A percentile compares a stretch with the other conserved stretches of the same genome.
phyloP scores from a whole-genome alignment of 805 yeast species.

The Cyberlindnera bimundalis region DNA sequence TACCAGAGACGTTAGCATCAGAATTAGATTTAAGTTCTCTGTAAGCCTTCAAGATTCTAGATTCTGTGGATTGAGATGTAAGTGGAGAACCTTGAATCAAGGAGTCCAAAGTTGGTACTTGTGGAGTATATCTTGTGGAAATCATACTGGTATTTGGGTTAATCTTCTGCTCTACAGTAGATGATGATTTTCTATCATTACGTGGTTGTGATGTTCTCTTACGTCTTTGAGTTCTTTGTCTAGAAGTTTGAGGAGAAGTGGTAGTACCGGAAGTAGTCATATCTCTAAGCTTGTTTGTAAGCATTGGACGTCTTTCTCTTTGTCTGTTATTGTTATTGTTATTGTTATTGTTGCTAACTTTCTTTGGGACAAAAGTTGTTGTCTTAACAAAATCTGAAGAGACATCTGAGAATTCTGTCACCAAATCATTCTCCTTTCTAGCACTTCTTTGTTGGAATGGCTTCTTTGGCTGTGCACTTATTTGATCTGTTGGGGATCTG shows the following conservation, averaged over 20 bases:
- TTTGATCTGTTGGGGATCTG: background rate
- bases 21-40: slow-evolving; percentile 14
- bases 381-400: slow-evolving; percentile 1
- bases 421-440: background rate
- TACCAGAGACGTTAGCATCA: slow-evolving; percentile 16
- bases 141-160: slow-evolving; percentile 23
- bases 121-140: slow-evolving; percentile 19
- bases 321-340: slow-evolving; percentile 1
- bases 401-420: slow-evolving; percentile 4
- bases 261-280: slow-evolving; percentile 5
- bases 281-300: slow-evolving; percentile 11
- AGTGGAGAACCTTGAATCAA: slow-evolving; percentile 16
- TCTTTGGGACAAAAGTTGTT: too few relatives aligned
- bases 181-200: background rate
- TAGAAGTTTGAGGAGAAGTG: slow-evolving; percentile 4
- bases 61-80: slow-evolving; percentile 21
- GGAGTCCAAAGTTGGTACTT: slow-evolving; percentile 16
- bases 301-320: slow-evolving; percentile 4
- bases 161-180: background rate
- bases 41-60: slow-evolving; percentile 24
- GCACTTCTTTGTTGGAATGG: slow-evolving; percentile 4
- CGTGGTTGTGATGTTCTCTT: slow-evolving; percentile 1
- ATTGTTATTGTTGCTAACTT: background rate
- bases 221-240: slow-evolving; percentile 10
- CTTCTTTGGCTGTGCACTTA: slow-evolving; percentile 1